phyloP scores from a whole-genome alignment of 352 stramenopile species.

The Globisporangium emineosum region DNA sequence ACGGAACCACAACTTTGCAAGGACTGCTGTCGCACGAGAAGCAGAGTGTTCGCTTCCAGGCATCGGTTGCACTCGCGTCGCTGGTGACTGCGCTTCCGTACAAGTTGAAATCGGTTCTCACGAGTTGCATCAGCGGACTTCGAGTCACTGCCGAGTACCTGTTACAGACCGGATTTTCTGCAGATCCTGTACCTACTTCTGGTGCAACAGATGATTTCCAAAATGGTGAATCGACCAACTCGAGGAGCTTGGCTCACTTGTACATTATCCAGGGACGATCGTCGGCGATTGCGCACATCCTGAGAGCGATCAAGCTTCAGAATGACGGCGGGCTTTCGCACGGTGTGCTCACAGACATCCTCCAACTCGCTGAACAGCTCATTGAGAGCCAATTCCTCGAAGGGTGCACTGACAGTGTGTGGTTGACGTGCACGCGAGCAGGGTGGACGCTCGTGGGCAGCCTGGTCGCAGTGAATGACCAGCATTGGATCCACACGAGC shows the following conservation, averaged over 20 bases:
- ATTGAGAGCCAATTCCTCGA: constrained; percentile 79
- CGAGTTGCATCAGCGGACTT: constrained; percentile 37
- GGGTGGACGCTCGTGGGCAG: constrained; percentile 79
- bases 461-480: constrained; percentile 60
- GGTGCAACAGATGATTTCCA: constrained; percentile 14
- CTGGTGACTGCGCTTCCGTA: constrained; percentile 70
- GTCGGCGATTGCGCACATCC: constrained; percentile 60
- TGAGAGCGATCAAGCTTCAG: constrained; percentile 46
- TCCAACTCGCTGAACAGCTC: constrained; percentile 64
- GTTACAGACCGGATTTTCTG: constrained; percentile 30
- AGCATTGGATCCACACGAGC: constrained; percentile 55
- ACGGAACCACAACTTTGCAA: constrained; percentile 40
- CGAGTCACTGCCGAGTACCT: constrained; percentile 33
- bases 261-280: constrained; percentile 78
- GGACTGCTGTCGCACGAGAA: constrained; percentile 59
- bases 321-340: constrained; percentile 47
- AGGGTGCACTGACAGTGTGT: constrained; percentile 76
- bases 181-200: constrained; percentile 21
- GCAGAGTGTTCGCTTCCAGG: constrained; percentile 72
- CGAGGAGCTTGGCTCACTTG: constrained; percentile 61
- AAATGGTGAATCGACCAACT: constrained; percentile 30
- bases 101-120: constrained; percentile 47
- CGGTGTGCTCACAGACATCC: constrained; percentile 55
- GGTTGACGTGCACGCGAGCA: constrained; percentile 83
- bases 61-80: constrained; percentile 56